Conservation (phyloP, 1,284 basidiomycete species). For the Pseudozyma flocculosa region DNA sequence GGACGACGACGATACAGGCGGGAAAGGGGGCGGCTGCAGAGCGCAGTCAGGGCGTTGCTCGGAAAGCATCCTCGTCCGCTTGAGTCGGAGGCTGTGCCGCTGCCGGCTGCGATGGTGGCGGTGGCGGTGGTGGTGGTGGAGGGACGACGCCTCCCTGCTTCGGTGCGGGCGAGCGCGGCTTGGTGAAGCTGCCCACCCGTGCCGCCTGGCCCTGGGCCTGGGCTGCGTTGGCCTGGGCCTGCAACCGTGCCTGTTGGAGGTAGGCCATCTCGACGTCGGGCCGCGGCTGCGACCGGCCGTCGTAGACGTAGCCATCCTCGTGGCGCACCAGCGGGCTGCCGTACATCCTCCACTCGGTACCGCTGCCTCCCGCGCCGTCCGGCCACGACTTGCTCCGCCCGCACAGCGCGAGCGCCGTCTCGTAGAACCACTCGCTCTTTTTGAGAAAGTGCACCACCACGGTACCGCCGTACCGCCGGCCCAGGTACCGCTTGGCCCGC, state of each 20-base stretch:
- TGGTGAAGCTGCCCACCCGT: conserved; percentile 37
- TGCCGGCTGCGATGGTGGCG: too few relatives aligned
- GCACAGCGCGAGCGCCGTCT: conserved; percentile 83
- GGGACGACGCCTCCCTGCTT: too few relatives aligned
- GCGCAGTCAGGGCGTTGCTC: too few relatives aligned
- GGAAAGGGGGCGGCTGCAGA: too few relatives aligned
- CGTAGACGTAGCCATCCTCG: conserved; percentile 38
- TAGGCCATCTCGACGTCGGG: conserved; percentile 41
- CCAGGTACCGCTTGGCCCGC: conserved; percentile 60
- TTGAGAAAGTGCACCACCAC: conserved; percentile 96
- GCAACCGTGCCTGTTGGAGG: conserved; percentile 27
- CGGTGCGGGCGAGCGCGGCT: conserved; percentile 6
- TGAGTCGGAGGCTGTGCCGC: too few relatives aligned
- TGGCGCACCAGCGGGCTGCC: conserved; percentile 46
- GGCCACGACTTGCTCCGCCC: conserved; percentile 68
- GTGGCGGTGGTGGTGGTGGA: too few relatives aligned
- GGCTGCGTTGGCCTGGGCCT: conserved; percentile 34
- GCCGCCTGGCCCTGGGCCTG: conserved; percentile 22
- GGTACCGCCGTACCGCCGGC: conserved; percentile 71
- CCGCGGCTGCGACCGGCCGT: conserved; percentile 36
- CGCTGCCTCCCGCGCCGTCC: conserved; percentile 44
- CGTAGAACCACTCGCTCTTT: conserved; percentile 92
- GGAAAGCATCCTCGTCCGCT: too few relatives aligned
- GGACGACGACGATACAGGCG: too few relatives aligned
- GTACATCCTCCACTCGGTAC: conserved; percentile 46